Conservation (phyloP, 164 flowering plant species). For the Buxus sempervirens region DNA sequence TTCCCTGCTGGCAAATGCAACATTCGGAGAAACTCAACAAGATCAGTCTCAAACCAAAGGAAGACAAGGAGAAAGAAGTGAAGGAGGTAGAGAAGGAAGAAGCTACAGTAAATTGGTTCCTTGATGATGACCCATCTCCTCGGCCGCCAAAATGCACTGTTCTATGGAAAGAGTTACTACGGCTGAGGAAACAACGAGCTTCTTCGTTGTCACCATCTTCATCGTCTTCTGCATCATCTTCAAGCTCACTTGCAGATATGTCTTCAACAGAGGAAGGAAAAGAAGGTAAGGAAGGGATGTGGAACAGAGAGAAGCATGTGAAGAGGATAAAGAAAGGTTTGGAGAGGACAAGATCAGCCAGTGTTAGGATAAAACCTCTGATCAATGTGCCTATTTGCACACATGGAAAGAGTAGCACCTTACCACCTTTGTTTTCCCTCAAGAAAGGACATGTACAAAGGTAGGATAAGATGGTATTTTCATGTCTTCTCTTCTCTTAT, state of each 20-base stretch:
- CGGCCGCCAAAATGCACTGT: slow-evolving; percentile 95
- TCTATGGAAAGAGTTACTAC: slow-evolving; percentile 83
- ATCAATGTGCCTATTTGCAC: slow-evolving; percentile 70
- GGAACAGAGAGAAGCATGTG: slow-evolving; percentile 44
- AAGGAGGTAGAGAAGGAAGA: slow-evolving; percentile 21
- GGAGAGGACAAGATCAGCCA: slow-evolving; percentile 83
- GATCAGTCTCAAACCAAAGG: slow-evolving; percentile 37
- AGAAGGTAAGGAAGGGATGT: slow-evolving; percentile 24
- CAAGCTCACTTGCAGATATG: slow-evolving; percentile 36
- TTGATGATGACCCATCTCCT: slow-evolving; percentile 93
- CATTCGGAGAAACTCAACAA: slow-evolving; percentile 49
- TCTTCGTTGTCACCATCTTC: slow-evolving; percentile 48
- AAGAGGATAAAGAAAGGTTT: slow-evolving; percentile 68
- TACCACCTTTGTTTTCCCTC: slow-evolving; percentile 69
- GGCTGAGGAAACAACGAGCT: slow-evolving; percentile 64
- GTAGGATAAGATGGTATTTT: slow-evolving; percentile 13
- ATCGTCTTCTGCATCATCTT: slow-evolving; percentile 65
- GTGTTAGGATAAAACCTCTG: slow-evolving; percentile 74
- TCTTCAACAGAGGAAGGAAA: slow-evolving; percentile 26
- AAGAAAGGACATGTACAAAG: slow-evolving; percentile 55
- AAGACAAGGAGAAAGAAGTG: slow-evolving; percentile 9
- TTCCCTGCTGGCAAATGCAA: slow-evolving; percentile 73
- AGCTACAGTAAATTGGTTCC: slow-evolving; percentile 52
- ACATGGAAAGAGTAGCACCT: slow-evolving; percentile 37
- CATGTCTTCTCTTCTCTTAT: neutral